Base-by-base conservation (phyloP, 805 yeast genomes). In the Lachancea meyersii region DNA sequence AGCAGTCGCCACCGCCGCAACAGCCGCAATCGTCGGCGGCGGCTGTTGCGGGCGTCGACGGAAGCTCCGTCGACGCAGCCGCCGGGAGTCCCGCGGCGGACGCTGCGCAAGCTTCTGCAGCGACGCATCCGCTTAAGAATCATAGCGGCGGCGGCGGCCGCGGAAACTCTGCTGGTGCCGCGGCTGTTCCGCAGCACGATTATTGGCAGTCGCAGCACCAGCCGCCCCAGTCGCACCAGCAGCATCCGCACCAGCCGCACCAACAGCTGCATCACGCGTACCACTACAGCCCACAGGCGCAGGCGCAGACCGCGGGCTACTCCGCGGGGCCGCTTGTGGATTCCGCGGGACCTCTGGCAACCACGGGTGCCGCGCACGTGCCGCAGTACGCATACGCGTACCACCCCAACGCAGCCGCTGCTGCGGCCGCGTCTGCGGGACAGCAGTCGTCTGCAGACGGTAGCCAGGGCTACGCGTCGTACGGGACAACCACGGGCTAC, bases 201-300 rank as follows among this genome's bases (percentile, higher is more conserved):
- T n/a, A n/a, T n/a, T n/a, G n/a, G n/a, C n/a, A n/a, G n/a, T n/a
- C n/a, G n/a, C n/a, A n/a, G 19, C 32, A 17, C 5, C 32, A 30
- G 8, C 14, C 14, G 28, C 26, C 26, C 26, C 26, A 6, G 9
- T 35, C 34, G 32, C 28, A 21, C 10, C 39, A 18, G 14, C 39
- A 18, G 24, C 43, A 32, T 14, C 37, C 19, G 17, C 34, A 34
- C 21, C 39, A 30, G 24, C 46, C n/a, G 24, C 43, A 32, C 19
- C 37, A 26, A 19, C 34, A 34, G 28, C 39, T 22, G 24, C 46
- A 38, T 17, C 53, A 49, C 31, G 47, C 34, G 19, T 46, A 42
- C 40, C 45, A 31, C 33, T 36, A 42, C 38, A 37, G 31, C 34
- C 45, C 41, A 16, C 45, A 42, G 35, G 21, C 30, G 39, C 42